A percentile compares a stretch with the other conserved stretches of the same genome.
Conservation (phyloP, 352 stramenopile species). For the Chrysophaeum taylorii region DNA sequence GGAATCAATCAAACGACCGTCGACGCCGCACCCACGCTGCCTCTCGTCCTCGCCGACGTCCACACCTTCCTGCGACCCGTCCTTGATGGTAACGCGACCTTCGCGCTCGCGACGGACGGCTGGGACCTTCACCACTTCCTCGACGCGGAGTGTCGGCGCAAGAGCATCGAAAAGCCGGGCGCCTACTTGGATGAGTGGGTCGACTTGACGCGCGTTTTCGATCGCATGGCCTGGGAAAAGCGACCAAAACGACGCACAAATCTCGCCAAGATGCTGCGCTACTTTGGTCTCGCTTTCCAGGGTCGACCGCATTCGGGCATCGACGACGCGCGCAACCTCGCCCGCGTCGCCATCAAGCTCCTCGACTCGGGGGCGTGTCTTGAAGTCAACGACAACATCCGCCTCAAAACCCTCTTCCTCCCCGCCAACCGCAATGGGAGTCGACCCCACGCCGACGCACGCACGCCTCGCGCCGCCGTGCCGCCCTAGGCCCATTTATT, state of each 20-base stretch:
- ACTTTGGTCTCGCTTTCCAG: background rate
- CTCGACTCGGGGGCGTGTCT: background rate
- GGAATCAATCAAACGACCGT: background rate
- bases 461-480: too few relatives aligned
- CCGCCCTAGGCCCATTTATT: too few relatives aligned
- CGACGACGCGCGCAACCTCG: background rate
- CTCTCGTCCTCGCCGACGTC: background rate
- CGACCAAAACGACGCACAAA: background rate
- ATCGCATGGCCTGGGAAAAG: background rate
- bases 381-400: too few relatives aligned
- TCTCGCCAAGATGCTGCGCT: background rate
- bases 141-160: background rate
- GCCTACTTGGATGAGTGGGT: background rate
- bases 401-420: too few relatives aligned
- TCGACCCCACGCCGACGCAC: too few relatives aligned
- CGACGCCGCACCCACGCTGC: background rate
- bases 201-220: background rate
- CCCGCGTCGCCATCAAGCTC: background rate
- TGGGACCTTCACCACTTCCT: conserved; percentile 2
- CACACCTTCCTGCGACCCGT: background rate
- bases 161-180: background rate
- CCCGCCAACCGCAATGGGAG: too few relatives aligned
- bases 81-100: too few relatives aligned
- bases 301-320: background rate
- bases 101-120: conserved; percentile 2